These are phyloP conservation scores for Strigomonas culicis DNA, from an alignment of 208 protist species.

Conservation along the genomic window DNA sequence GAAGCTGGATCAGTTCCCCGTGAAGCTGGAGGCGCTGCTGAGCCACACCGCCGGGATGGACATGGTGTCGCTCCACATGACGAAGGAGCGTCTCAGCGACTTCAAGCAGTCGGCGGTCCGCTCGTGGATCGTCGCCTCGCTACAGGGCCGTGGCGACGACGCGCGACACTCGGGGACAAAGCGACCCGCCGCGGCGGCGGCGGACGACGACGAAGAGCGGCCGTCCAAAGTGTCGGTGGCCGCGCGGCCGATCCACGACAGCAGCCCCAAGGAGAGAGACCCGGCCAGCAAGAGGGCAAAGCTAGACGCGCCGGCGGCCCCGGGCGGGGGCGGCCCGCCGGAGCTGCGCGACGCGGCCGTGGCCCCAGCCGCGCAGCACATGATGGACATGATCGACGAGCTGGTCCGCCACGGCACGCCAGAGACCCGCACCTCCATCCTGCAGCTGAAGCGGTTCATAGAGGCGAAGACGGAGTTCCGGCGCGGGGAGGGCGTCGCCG, in stretches of 20 bases:
- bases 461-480: conserved; percentile 50
- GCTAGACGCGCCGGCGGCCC: conserved; percentile 6
- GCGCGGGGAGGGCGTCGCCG: conserved; percentile 27
- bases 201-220: background rate
- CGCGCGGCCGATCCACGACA: background rate
- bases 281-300: conserved; percentile 27
- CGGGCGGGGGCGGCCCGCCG: conserved; percentile 4
- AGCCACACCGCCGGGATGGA: conserved; percentile 74
- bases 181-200: conserved; percentile 1
- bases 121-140: conserved; percentile 66
- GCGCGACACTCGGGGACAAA: conserved; percentile 1
- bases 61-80: conserved; percentile 69
- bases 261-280: conserved; percentile 3
- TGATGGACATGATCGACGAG: conserved; percentile 36
- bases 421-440: conserved; percentile 42
- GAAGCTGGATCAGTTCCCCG: conserved; percentile 77
- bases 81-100: conserved; percentile 32
- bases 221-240: background rate
- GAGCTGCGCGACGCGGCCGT: conserved; percentile 11
- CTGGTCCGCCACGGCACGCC: conserved; percentile 22
- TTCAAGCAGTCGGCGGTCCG: conserved; percentile 82
- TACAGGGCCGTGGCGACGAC: conserved; percentile 40
- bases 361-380: too few relatives aligned
- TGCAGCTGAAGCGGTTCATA: conserved; percentile 57
- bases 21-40: conserved; percentile 77